Conservation (phyloP, 2,329 filamentous ascomycete genomes). For the Alternaria triticina region DNA sequence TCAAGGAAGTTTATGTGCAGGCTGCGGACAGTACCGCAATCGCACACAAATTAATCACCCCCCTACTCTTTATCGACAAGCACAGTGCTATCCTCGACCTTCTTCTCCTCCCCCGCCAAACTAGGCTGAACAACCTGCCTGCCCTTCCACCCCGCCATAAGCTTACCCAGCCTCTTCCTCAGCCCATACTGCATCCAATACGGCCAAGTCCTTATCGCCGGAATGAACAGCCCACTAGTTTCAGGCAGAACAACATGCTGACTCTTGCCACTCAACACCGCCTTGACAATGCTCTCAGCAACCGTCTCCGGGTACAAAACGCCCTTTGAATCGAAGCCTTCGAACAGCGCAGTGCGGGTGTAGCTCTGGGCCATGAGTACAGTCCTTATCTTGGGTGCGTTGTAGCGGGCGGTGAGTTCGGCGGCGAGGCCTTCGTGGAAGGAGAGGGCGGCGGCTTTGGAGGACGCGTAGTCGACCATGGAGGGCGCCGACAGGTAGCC, state of each 20-base stretch:
- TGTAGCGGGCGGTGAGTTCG: slow-evolving; percentile 60
- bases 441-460: slow-evolving; percentile 69
- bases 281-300: slow-evolving; percentile 66
- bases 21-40: background rate
- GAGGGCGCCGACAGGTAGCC: slow-evolving; percentile 66
- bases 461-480: slow-evolving; percentile 71
- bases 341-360: slow-evolving; percentile 67
- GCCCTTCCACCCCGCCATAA: slow-evolving; percentile 47
- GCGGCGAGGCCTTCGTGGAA: slow-evolving; percentile 69
- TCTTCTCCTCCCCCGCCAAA: slow-evolving; percentile 27
- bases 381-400: slow-evolving; percentile 68
- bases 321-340: slow-evolving; percentile 59
- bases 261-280: slow-evolving; percentile 65
- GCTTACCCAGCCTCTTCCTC: slow-evolving; percentile 49
- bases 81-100: slow-evolving; percentile 34
- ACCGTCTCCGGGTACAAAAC: slow-evolving; percentile 67
- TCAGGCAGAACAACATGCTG: slow-evolving; percentile 63
- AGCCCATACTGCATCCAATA: slow-evolving; percentile 67
- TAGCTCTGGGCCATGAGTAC: slow-evolving; percentile 70
- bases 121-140: slow-evolving; percentile 49
- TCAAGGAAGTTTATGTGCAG: background rate
- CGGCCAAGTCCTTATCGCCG: slow-evolving; percentile 60
- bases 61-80: slow-evolving; percentile 26
- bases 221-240: slow-evolving; percentile 35
- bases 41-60: background rate